These are phyloP conservation scores for Penicillium sp. DNA, from an alignment of 2,329 filamentous ascomycete genomes.

Conservation along the genomic window DNA sequence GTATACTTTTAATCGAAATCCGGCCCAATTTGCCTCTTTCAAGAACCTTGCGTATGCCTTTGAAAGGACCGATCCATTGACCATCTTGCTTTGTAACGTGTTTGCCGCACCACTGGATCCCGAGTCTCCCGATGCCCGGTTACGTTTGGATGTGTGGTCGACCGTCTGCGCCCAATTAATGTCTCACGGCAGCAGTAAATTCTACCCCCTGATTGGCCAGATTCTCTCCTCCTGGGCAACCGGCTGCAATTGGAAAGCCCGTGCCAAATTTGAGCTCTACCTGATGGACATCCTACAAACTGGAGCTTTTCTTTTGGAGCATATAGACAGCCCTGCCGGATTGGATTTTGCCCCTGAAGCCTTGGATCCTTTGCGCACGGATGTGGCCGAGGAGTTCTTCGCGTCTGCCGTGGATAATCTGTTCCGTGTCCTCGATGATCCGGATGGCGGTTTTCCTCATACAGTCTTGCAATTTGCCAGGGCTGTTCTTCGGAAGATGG, in stretches of 20 bases:
- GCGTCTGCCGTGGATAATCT: conserved; percentile 75
- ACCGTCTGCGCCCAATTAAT: conserved; percentile 83
- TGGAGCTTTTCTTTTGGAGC: conserved; percentile 85
- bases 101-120: conserved; percentile 85
- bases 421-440: conserved; percentile 83
- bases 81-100: conserved; percentile 81
- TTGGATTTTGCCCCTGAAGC: conserved; percentile 71
- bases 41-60: conserved; percentile 86
- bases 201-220: conserved; percentile 78
- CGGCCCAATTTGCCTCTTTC: conserved; percentile 56
- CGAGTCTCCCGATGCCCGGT: conserved; percentile 76
- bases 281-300: conserved; percentile 93
- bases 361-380: conserved; percentile 69
- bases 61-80: conserved; percentile 83
- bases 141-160: conserved; percentile 84
- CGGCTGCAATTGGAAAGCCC: conserved; percentile 87
- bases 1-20: conserved; percentile 30
- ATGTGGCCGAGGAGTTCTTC: conserved; percentile 86
- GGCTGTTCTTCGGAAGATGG: conserved; percentile 75
- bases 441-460: conserved; percentile 83
- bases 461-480: conserved; percentile 82
- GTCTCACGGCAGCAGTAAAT: conserved; percentile 70
- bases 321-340: conserved; percentile 74
- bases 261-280: conserved; percentile 87
- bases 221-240: conserved; percentile 85